Evolutionary conservation across 1,284 basidiomycete species (phyloP).

Genomic region (Ganoderma meredithae): DNA sequence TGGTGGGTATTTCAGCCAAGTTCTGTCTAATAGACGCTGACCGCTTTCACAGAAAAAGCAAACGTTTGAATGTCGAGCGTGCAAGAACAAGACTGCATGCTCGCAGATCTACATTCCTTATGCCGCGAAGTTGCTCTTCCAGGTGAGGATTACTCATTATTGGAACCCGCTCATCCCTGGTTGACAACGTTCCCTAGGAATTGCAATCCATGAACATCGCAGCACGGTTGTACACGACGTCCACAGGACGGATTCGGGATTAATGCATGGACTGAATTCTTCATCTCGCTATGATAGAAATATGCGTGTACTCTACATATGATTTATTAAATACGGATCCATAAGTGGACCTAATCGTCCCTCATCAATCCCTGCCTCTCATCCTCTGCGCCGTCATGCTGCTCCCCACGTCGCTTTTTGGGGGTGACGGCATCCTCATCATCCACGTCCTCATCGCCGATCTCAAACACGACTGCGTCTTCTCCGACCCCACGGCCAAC

Average conservation of each 20-base stretch:
- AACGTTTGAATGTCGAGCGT: slow-evolving; percentile 89
- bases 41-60: slow-evolving; percentile 74
- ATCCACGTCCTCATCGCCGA: slow-evolving; percentile 85
- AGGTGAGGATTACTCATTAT: slow-evolving; percentile 55
- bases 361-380: slow-evolving; percentile 74
- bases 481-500: slow-evolving; percentile 66
- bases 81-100: slow-evolving; percentile 94
- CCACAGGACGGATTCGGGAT: slow-evolving; percentile 83
- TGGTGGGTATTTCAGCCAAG: slow-evolving; percentile 57
- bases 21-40: slow-evolving; percentile 12
- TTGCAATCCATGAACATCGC: slow-evolving; percentile 94
- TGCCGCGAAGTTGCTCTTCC: slow-evolving; percentile 92
- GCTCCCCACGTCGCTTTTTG: slow-evolving; percentile 62
- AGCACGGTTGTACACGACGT: slow-evolving; percentile 82
- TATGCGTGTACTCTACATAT: slow-evolving; percentile 60
- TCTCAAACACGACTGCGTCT: slow-evolving; percentile 90
- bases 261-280: slow-evolving; percentile 39
- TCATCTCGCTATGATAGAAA: slow-evolving; percentile 29
- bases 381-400: slow-evolving; percentile 50
- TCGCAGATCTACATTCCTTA: slow-evolving; percentile 93
- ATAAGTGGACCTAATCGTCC: slow-evolving; percentile 42
- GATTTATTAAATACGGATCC: slow-evolving; percentile 44
- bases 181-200: slow-evolving; percentile 56
- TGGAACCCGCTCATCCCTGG: not conserved
- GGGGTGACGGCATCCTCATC: slow-evolving; percentile 55